Percentiles rank a stretch among this genome's conserved stretches.
phyloP scores from a whole-genome alignment of 495 filamentous ascomycete species.

The Astrothelium macrocarpum region DNA sequence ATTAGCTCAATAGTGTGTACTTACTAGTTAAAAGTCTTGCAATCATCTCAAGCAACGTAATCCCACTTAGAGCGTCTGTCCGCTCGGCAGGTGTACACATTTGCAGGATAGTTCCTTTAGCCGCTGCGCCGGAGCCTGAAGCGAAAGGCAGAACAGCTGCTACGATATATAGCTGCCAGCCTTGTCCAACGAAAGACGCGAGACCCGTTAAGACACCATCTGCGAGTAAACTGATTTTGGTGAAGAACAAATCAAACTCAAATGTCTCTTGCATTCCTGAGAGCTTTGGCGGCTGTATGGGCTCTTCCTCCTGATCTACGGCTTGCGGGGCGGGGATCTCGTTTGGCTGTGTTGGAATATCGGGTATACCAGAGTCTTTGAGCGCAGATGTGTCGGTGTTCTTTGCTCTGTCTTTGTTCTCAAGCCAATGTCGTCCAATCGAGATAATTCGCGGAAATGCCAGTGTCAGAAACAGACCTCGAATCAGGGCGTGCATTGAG shows the following conservation, averaged over 20 bases:
- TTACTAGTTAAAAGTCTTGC: constrained; percentile 38
- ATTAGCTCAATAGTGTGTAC: not conserved
- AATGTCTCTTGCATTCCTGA: constrained; percentile 32
- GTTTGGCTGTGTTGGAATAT: constrained; percentile 15
- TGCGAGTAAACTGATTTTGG: constrained; percentile 41
- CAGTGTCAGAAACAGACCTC: constrained; percentile 45
- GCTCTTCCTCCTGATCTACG: constrained; percentile 32
- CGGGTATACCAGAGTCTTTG: constrained; percentile 7
- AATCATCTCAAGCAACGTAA: constrained; percentile 47
- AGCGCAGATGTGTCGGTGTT: not conserved
- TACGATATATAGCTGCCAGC: constrained; percentile 49
- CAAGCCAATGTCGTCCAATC: constrained; percentile 39
- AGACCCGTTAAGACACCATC: constrained; percentile 44
- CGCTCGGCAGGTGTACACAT: constrained; percentile 40
- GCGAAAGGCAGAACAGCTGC: constrained; percentile 41
- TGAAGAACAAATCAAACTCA: constrained; percentile 46
- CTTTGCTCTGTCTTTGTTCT: constrained; percentile 11
- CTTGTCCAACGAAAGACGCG: constrained; percentile 39
- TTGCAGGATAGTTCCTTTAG: constrained; percentile 49
- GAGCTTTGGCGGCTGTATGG: constrained; percentile 29
- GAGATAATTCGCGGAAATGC: constrained; percentile 47
- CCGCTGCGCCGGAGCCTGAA: constrained; percentile 45
- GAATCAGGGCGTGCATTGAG: constrained; percentile 42
- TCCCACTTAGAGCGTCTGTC: constrained; percentile 45
- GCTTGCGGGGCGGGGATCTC: constrained; percentile 17